phyloP scores from a whole-genome alignment of 2,329 filamentous ascomycete genomes.

The Calonectria hongkongensis region DNA sequence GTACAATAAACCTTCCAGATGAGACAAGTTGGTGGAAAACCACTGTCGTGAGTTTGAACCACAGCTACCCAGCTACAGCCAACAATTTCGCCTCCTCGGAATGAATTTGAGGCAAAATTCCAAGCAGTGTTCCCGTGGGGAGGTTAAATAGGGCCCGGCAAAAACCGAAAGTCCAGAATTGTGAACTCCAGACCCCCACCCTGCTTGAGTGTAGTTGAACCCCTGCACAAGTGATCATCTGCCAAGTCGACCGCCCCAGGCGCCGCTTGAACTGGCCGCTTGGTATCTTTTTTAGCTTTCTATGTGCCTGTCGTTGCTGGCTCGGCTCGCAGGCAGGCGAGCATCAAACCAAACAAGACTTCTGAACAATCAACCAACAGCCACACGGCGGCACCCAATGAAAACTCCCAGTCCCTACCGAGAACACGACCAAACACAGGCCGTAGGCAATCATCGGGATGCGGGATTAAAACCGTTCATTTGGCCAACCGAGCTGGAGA shows the following conservation, averaged over 20 bases:
- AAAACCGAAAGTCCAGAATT: neutral
- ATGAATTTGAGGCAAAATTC: neutral
- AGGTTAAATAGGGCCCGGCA: constrained; percentile 18
- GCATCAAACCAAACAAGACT: neutral
- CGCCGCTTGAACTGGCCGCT: constrained; percentile 1
- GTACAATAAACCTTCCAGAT: neutral
- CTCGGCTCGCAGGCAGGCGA: too few relatives aligned
- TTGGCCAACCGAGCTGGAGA: neutral
- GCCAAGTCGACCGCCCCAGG: neutral
- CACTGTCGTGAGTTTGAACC: neutral
- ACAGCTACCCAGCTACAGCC: neutral
- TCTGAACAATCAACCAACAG: neutral
- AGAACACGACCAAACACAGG: too few relatives aligned
- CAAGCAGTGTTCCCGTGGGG: constrained; percentile 1
- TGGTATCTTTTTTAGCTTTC: constrained; percentile 10
- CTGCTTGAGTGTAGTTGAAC: neutral
- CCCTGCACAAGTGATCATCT: constrained; percentile 16
- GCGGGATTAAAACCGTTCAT: constrained; percentile 16
- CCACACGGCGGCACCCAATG: neutral
- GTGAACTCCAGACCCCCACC: constrained; percentile 18
- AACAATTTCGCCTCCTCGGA: neutral
- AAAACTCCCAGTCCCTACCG: neutral
- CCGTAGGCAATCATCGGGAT: neutral
- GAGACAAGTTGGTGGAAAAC: neutral
- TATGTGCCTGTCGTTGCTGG: neutral